Evolutionary conservation across 352 stramenopile species (phyloP).

Genomic region (Globisporangium splendens): DNA sequence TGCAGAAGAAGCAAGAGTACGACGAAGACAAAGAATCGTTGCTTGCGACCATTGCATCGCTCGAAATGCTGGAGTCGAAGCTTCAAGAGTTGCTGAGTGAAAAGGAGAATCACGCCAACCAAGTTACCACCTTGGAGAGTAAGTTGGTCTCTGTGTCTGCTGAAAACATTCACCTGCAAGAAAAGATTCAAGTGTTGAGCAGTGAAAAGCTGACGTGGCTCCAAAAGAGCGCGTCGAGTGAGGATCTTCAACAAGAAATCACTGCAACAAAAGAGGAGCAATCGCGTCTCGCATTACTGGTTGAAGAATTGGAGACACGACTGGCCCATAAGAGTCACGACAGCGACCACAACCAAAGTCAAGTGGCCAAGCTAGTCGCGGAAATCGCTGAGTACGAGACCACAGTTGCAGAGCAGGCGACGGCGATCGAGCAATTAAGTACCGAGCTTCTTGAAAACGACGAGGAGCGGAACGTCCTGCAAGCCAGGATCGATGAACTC

Average conservation of each 20-base stretch:
- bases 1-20: constrained; percentile 21
- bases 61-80: constrained; percentile 10
- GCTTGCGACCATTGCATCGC: constrained; percentile 2
- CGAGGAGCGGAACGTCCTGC: constrained; percentile 13
- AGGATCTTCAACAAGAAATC: constrained; percentile 23
- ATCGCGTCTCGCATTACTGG: constrained; percentile 6
- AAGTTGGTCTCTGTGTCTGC: neutral
- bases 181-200: constrained; percentile 13
- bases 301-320: constrained; percentile 10
- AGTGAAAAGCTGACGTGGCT: constrained; percentile 21
- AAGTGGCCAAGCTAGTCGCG: constrained; percentile 3
- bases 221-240: constrained; percentile 20
- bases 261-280: constrained; percentile 21
- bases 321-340: constrained; percentile 20
- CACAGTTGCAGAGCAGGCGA: constrained; percentile 13
- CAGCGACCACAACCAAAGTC: constrained; percentile 4
- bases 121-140: constrained; percentile 6
- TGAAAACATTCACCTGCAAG: constrained; percentile 2
- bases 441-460: constrained; percentile 9
- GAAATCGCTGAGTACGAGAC: constrained; percentile 16
- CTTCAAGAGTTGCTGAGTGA: constrained; percentile 9
- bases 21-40: constrained; percentile 18
- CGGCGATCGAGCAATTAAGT: constrained; percentile 14
- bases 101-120: constrained; percentile 1
- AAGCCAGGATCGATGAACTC: constrained; percentile 15